A percentile compares a stretch with the other conserved stretches of the same genome.
phyloP scores from a whole-genome alignment of 1,139 yeast species.

The Scheffersomyces segobiensis region DNA sequence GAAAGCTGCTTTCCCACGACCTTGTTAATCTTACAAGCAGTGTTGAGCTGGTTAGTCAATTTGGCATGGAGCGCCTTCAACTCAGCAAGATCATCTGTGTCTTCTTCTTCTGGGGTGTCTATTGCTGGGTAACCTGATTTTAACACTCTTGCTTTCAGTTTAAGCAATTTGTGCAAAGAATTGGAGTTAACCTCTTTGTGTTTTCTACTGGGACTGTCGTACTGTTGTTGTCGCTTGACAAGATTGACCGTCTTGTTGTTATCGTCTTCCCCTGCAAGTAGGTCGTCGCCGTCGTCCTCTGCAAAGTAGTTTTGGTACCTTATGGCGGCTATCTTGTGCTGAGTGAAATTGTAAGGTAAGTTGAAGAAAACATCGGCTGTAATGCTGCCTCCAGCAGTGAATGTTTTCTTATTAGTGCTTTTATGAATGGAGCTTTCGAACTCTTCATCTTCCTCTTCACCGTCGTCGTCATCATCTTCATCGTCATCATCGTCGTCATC shows the following conservation, averaged over 20 bases:
- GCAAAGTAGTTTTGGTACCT: slow-evolving; percentile 30
- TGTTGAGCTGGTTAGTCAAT: slow-evolving; percentile 25
- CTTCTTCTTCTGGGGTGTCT: slow-evolving; percentile 14
- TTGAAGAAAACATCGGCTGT: slow-evolving; percentile 15
- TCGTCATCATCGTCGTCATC: slow-evolving; percentile 11
- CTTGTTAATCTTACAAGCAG: slow-evolving; percentile 52
- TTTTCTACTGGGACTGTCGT: slow-evolving; percentile 7
- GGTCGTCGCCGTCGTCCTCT: slow-evolving; percentile 5
- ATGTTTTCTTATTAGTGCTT: neutral
- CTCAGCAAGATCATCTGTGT: slow-evolving; percentile 15
- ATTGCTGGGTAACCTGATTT: slow-evolving; percentile 5
- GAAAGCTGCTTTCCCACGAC: slow-evolving; percentile 45
- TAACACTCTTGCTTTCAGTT: slow-evolving; percentile 5
- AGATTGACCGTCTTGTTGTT: slow-evolving; percentile 10
- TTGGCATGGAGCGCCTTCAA: slow-evolving; percentile 21
- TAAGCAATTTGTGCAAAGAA: slow-evolving; percentile 7
- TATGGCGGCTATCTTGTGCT: slow-evolving; percentile 32
- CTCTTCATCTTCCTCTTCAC: slow-evolving; percentile 2
- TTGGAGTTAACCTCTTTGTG: slow-evolving; percentile 3
- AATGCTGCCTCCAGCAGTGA: slow-evolving; percentile 1
- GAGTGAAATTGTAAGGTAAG: slow-evolving; percentile 36
- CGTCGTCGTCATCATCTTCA: slow-evolving; percentile 11
- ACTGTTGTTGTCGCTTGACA: slow-evolving; percentile 14
- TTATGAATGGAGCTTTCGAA: neutral
- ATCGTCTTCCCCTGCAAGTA: slow-evolving; percentile 5